A percentile compares a stretch with the other conserved stretches of the same genome.
Evolutionary conservation across 2,329 filamentous ascomycete genomes (phyloP).

Genomic region (Tolypocladium endophyticum): DNA sequence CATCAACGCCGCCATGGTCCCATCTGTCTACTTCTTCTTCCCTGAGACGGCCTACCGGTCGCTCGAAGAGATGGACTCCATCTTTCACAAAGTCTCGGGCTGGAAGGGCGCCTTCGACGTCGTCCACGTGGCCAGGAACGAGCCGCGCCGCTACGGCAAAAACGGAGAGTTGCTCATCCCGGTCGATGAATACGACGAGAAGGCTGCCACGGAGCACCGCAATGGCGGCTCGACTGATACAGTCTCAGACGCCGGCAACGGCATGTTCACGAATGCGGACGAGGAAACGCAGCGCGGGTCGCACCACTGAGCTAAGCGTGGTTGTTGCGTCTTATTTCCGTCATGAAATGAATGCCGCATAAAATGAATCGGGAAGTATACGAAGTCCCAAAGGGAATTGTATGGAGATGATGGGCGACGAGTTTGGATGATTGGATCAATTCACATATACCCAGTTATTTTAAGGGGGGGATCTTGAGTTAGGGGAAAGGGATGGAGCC

Average conservation of each 20-base stretch:
- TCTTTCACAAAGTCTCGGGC: constrained; percentile 47
- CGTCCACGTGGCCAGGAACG: constrained; percentile 27
- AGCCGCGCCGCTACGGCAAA: constrained; percentile 47
- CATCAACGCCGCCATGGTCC: constrained; percentile 51
- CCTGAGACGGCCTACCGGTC: constrained; percentile 54
- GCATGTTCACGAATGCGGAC: constrained; percentile 19
- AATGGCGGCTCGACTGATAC: constrained; percentile 16
- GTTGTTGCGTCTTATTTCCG: not conserved
- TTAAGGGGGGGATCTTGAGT: not conserved
- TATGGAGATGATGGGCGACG: not conserved
- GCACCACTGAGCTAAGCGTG: constrained; percentile 2
- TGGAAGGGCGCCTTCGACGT: constrained; percentile 22
- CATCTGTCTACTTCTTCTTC: constrained; percentile 50
- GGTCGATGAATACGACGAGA: constrained; percentile 30
- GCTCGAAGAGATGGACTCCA: constrained; percentile 56
- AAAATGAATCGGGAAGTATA: not conserved
- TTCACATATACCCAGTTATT: not conserved
- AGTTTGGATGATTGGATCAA: not conserved
- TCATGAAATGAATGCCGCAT: not conserved
- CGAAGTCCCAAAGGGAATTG: not conserved
- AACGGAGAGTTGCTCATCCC: constrained; percentile 45
- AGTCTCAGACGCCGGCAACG: constrained; percentile 9
- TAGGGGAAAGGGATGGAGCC: not conserved
- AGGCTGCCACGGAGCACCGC: constrained; percentile 16
- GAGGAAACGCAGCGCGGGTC: constrained; percentile 21